Conservation (phyloP, 495 filamentous ascomycete genomes). For the Daldinia caldariorum region DNA sequence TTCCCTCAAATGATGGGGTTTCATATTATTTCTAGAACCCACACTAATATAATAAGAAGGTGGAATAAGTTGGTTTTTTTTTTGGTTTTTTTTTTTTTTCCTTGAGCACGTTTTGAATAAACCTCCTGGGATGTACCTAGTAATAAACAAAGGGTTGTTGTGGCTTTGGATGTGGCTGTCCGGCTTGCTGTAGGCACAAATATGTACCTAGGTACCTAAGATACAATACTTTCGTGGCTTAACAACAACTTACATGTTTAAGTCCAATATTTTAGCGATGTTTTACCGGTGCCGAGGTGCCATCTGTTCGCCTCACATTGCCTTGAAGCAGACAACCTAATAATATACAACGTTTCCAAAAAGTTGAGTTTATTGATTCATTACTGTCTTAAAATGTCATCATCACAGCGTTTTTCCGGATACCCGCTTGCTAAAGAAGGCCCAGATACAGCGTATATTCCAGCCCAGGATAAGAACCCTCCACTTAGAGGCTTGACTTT, state of each 20-base stretch:
- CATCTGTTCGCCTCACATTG: background rate
- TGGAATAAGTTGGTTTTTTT: background rate
- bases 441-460: conserved; percentile 29
- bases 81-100: background rate
- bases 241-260: background rate
- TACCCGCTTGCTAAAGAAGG: conserved; percentile 44
- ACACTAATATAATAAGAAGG: background rate
- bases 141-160: background rate
- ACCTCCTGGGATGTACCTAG: background rate
- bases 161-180: conserved; percentile 3
- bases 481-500: conserved; percentile 44
- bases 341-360: conserved; percentile 5
- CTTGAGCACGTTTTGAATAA: background rate
- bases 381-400: conserved; percentile 14
- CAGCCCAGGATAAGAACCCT: conserved; percentile 41
- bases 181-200: too few relatives aligned
- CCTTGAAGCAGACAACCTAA: background rate
- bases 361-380: background rate
- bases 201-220: too few relatives aligned
- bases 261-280: conserved; percentile 1
- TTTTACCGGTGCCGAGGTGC: conserved; percentile 25
- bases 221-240: too few relatives aligned
- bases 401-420: conserved; percentile 39
- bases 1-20: too few relatives aligned
- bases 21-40: background rate